Base-by-base conservation (phyloP, 2,329 filamentous ascomycete genomes). In the Endothia cerciana region DNA sequence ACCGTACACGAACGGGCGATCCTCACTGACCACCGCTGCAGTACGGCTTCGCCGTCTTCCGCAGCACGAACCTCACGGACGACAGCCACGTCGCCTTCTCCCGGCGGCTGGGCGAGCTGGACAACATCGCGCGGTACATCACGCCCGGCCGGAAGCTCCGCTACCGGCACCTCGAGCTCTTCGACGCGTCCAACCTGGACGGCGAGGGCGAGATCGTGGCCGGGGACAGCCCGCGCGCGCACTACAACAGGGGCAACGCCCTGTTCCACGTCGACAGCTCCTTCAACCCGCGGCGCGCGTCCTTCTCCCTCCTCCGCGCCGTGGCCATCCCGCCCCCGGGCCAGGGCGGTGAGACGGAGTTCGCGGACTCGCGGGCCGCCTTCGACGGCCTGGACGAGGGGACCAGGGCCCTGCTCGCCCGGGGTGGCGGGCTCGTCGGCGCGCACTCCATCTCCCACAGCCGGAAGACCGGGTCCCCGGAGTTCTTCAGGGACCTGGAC, bases 141-240 rank as follows among this genome's bases (percentile, higher is more conserved):
- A 74, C 74, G 1, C 76, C 74, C 0, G 83, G 81, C 19, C 79
- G 82, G 53, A 78, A 79, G 70, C 77, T 81, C 65, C 80, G 84
- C 25, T 81, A 84, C 68, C 70, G 74, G 1, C 78, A 82, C 67
- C 75, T 79, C 51, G 82, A 87, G 72, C 78, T 88, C 0, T 87
- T 87, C 72, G 86, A 88, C 69, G 84, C 84, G 0, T 79, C 82
- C 61, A 88, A 88, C 72, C 74, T 87, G 15, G 79, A 85, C 59
- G 77, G 77, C 1, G 79, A 85, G 51, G 81, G 80, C 55, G 73
- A 74, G 1, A 70, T 83, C 1, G 75, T 83, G n/a, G 74, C 78
- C 43, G 69, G 78, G 3, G 75, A 78, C 61, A 77, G 75, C 62
- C 75, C 79, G 25, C 77, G 81, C 28, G 75, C 76, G 15, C 77